Evolutionary conservation across 2,329 filamentous ascomycete genomes (phyloP), one percentile per base, ranked within the genome.

Genomic region (Trichoderma koningiopsis): DNA sequence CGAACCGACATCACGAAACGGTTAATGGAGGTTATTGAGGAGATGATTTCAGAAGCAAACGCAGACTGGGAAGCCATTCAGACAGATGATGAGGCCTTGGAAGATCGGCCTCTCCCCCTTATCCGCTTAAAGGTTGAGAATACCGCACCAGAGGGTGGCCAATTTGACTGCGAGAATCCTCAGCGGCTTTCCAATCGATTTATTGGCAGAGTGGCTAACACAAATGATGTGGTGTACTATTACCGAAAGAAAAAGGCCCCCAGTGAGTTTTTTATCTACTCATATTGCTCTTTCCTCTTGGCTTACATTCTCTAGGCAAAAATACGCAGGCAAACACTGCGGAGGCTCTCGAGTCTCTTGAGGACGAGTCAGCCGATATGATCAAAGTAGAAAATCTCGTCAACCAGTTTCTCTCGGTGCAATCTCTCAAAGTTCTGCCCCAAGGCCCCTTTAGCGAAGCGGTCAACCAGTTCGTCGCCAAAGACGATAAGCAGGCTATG

Each of bases 151-250:
- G 93, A 96, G 56, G 94, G 93, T 4, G 92, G 93, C 16, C 88
- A 89, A 43, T 99, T 93, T 75, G 92, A 98, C 73, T 91, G 92
- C 72, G 96, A 98, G 78, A 99, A 99, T 71, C 94, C 96, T 0
- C 96, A 98, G 77, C 89, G 96, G 10, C 97, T 98, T 76, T 98
- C 95, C 0, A 97, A 97, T 77, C 88, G 94, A 3, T 99, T 98
- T 74, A 86, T 91, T 1, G 91, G 90, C n/a, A 92, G 89, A 76
- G 95, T 99, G 0, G 96, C 96, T 70, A 99, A 99, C 76, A 90
- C 91, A 11, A 96, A 94, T 73, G 96, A 99, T 74, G 93, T 99
- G 0, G 90, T 99, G 0, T 92, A 95, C 75, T 98, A 97, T 77
- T 90, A 97, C 79, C 89, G 93, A 68, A 97, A 95, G 81, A 98